Evolutionary conservation across 495 filamentous ascomycete species (phyloP).

Genomic region (Aspergillus leporis): DNA sequence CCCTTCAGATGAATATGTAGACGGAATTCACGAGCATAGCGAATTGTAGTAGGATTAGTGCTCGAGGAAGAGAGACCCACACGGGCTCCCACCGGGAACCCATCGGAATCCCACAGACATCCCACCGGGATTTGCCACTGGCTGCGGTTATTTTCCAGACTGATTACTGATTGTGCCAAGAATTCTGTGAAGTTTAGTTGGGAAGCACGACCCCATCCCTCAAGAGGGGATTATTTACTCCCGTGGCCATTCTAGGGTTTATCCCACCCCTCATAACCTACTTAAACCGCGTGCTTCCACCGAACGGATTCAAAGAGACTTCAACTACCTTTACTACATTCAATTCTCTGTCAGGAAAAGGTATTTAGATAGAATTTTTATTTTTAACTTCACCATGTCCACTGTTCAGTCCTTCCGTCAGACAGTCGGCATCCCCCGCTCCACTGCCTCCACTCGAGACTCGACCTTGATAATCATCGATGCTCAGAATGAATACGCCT

Average conservation of each 20-base stretch:
- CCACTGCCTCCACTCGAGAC: constrained; percentile 50
- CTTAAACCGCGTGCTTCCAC: too few relatives aligned
- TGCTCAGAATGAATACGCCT: constrained; percentile 62
- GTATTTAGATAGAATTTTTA: background rate
- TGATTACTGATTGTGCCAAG: too few relatives aligned
- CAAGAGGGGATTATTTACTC: too few relatives aligned
- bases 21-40: too few relatives aligned
- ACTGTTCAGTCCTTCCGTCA: constrained; percentile 49
- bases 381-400: background rate
- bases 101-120: constrained; percentile 7
- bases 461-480: constrained; percentile 63
- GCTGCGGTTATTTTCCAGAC: too few relatives aligned
- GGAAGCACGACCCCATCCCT: background rate
- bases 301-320: too few relatives aligned
- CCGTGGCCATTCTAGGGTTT: too few relatives aligned
- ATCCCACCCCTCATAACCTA: too few relatives aligned
- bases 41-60: too few relatives aligned
- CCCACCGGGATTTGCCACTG: background rate
- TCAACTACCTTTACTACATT: too few relatives aligned
- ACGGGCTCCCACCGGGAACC: background rate
- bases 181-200: background rate
- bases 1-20: background rate
- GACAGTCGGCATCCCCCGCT: constrained; percentile 46
- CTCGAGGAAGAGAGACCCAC: too few relatives aligned
- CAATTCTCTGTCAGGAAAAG: too few relatives aligned